Evolutionary conservation across 2,329 filamentous ascomycete genomes (phyloP).

Genomic region (Pestalotiopsis sp.): DNA sequence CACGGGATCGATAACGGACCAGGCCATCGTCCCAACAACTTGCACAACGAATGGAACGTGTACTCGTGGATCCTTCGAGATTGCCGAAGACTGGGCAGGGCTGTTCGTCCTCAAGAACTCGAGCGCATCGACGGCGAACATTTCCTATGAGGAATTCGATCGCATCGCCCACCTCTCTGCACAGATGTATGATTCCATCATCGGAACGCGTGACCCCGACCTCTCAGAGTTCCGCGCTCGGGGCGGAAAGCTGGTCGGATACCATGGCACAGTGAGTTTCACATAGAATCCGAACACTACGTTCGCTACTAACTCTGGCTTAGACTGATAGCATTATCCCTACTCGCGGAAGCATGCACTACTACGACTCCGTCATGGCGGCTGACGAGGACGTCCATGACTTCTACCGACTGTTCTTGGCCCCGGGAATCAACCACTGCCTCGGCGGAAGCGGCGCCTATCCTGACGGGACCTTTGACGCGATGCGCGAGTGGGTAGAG

Average conservation of each 20-base stretch:
- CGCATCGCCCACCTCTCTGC: neutral
- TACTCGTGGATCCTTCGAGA: neutral
- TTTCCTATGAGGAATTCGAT: neutral
- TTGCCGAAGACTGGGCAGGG: neutral
- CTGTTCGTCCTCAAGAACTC: neutral
- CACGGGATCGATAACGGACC: neutral
- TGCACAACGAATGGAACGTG: neutral
- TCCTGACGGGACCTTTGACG: neutral
- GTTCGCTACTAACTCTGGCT: neutral
- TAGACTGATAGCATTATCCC: neutral
- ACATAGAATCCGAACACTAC: neutral
- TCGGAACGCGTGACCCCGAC: conserved; percentile 1
- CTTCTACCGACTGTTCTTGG: conserved; percentile 2
- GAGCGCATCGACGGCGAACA: neutral
- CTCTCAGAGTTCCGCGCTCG: neutral
- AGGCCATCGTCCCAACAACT: neutral
- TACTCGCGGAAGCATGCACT: neutral
- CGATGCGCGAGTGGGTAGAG: conserved; percentile 6
- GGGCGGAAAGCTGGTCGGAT: conserved; percentile 1
- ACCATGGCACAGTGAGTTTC: conserved; percentile 1
- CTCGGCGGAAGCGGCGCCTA: neutral
- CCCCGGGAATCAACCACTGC: neutral
- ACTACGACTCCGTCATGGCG: neutral
- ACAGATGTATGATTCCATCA: neutral
- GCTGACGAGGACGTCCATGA: neutral